Percentiles rank a stretch among this genome's conserved stretches.
phyloP scores from a whole-genome alignment of 2,329 filamentous ascomycete species.

The Cladobotryum protrusum region DNA sequence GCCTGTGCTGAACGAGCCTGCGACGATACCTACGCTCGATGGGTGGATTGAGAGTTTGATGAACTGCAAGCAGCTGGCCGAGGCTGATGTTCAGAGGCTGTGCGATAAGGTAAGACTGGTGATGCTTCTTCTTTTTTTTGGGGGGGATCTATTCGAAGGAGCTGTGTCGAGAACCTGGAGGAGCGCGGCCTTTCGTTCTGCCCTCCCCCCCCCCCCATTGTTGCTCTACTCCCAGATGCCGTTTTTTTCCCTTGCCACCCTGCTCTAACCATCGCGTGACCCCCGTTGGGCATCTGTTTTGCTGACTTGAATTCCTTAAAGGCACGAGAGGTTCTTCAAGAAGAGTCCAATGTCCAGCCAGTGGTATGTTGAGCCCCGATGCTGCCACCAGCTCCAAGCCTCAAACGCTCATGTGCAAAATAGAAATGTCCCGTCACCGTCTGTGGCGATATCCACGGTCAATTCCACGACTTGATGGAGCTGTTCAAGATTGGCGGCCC shows the following conservation, averaged over 20 bases:
- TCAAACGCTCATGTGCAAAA: neutral
- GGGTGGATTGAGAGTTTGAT: constrained; percentile 99
- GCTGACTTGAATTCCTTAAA: constrained; percentile 36
- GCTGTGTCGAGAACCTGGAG: too few relatives aligned
- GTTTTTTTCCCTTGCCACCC: too few relatives aligned
- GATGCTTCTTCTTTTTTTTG: neutral
- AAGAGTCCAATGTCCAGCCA: constrained; percentile 97
- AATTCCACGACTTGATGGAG: constrained; percentile 99
- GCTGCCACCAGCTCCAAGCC: neutral
- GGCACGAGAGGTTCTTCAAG: constrained; percentile 93
- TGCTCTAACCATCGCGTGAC: constrained; percentile 6
- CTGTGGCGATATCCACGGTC: constrained; percentile 97
- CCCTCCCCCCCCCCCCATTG: too few relatives aligned
- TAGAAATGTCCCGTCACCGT: constrained; percentile 98
- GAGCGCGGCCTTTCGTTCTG: too few relatives aligned
- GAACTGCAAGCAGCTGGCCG: constrained; percentile 95
- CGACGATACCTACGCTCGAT: constrained; percentile 87
- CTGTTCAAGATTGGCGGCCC: constrained; percentile 98
- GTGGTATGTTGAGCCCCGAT: constrained; percentile 58
- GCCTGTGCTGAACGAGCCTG: constrained; percentile 67
- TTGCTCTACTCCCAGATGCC: too few relatives aligned
- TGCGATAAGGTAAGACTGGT: constrained; percentile 77
- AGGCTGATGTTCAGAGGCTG: constrained; percentile 89
- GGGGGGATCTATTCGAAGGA: too few relatives aligned
- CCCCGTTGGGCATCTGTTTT: constrained; percentile 13